Conservation (phyloP, 73 alveolate species). For the Urostyla sp. region DNA sequence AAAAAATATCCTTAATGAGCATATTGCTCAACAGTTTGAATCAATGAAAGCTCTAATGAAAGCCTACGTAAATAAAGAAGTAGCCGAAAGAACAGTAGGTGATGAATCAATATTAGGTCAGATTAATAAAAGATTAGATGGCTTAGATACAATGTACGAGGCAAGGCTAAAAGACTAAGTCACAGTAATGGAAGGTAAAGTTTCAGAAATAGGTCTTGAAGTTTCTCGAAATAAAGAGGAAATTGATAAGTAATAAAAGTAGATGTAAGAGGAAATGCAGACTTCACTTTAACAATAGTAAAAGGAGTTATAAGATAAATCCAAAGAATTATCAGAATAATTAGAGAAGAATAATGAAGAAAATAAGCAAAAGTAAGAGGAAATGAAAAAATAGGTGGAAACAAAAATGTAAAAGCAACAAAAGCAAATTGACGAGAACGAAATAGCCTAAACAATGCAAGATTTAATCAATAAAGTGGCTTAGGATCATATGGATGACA, state of each 20-base stretch:
- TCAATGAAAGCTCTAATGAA: constrained; percentile 61
- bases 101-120: constrained; percentile 48
- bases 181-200: constrained; percentile 9
- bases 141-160: constrained; percentile 19
- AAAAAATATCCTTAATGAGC: constrained; percentile 63
- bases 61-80: constrained; percentile 65
- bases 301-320: too few species aligned
- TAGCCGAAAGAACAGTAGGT: constrained; percentile 66
- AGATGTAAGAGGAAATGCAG: constrained; percentile 15
- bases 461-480: constrained; percentile 45
- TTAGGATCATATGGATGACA: constrained; percentile 43
- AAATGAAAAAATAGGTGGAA: constrained; percentile 2
- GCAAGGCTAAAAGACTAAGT: constrained; percentile 33
- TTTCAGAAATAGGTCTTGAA: background rate
- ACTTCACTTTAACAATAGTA: too few species aligned
- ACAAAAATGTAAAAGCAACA: background rate
- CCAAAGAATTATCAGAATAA: too few species aligned
- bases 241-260: background rate
- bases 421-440: constrained; percentile 17
- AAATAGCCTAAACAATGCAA: background rate
- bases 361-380: constrained; percentile 13
- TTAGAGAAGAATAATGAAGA: constrained; percentile 11
- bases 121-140: constrained; percentile 41
- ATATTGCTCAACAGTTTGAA: constrained; percentile 65
- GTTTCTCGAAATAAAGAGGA: background rate